phyloP scores from a whole-genome alignment of 2,329 filamentous ascomycete species.

The Aspergillus hiratsukae region DNA sequence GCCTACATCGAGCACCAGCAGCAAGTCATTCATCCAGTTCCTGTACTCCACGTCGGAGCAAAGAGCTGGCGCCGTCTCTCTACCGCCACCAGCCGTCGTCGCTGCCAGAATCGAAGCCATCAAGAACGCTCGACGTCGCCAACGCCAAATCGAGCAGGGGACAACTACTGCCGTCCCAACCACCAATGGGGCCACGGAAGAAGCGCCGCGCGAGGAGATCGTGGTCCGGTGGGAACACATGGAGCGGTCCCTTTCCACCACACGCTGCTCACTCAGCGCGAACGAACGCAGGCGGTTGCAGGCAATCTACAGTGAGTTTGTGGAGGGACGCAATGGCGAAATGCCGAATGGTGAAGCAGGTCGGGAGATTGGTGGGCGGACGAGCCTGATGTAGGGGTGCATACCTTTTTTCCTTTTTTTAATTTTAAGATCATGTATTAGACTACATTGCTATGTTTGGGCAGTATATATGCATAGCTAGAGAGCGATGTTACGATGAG shows the following conservation, averaged over 20 bases:
- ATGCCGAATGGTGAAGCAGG: slow-evolving; percentile 90
- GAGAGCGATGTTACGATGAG: not conserved
- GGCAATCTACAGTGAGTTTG: slow-evolving; percentile 87
- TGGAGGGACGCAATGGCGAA: slow-evolving; percentile 86
- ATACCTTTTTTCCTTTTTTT: not conserved
- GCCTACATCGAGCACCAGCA: slow-evolving; percentile 31
- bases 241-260: slow-evolving; percentile 68
- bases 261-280: slow-evolving; percentile 74
- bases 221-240: slow-evolving; percentile 82
- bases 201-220: slow-evolving; percentile 58
- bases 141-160: slow-evolving; percentile 49
- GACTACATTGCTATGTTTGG: not conserved
- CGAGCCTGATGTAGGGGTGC: slow-evolving; percentile 73
- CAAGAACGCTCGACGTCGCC: slow-evolving; percentile 63
- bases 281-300: slow-evolving; percentile 70
- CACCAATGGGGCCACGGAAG: slow-evolving; percentile 21
- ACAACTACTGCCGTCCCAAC: slow-evolving; percentile 13
- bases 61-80: slow-evolving; percentile 51
- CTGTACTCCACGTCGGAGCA: slow-evolving; percentile 62
- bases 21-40: slow-evolving; percentile 68
- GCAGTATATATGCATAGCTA: not conserved
- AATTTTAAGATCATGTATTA: slow-evolving; percentile 1
- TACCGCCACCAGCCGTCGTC: slow-evolving; percentile 76
- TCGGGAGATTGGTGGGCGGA: slow-evolving; percentile 86
- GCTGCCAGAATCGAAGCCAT: slow-evolving; percentile 77